Percentiles rank a stretch among this genome's conserved stretches.
Evolutionary conservation across 768 basidiomycete genomes (phyloP).

Genomic region (Cubamyces sp.): DNA sequence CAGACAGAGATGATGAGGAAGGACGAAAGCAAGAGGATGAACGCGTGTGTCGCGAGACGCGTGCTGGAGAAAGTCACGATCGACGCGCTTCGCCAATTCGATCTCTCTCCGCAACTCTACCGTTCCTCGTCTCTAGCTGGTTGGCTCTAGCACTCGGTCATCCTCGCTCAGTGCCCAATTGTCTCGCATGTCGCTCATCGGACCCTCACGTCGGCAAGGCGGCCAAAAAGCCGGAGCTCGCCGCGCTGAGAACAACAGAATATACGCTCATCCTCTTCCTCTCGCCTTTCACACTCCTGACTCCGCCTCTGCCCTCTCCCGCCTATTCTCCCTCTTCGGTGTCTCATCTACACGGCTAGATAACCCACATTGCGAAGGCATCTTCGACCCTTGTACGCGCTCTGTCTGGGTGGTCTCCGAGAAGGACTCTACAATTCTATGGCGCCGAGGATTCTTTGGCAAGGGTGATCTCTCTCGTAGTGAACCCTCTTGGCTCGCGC

Average conservation of each 20-base stretch:
- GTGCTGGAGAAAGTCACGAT: constrained; percentile 14
- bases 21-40: background rate
- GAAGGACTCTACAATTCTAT: constrained; percentile 70
- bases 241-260: constrained; percentile 64
- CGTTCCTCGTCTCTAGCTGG: background rate
- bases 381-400: constrained; percentile 78
- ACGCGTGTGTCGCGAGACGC: constrained; percentile 13
- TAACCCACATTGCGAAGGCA: constrained; percentile 76
- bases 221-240: constrained; percentile 54
- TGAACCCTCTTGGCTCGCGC: constrained; percentile 90
- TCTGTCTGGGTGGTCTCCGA: constrained; percentile 83
- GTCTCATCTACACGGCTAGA: constrained; percentile 60
- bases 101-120: background rate
- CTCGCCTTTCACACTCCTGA: constrained; percentile 49
- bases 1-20: background rate
- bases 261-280: constrained; percentile 77
- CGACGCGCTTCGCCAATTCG: constrained; percentile 6
- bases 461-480: constrained; percentile 94
- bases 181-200: constrained; percentile 51
- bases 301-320: constrained; percentile 19
- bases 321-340: constrained; percentile 50
- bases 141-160: background rate
- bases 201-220: constrained; percentile 34
- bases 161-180: background rate
- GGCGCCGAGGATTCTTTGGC: constrained; percentile 94